These are phyloP conservation scores for Aristolochia californica DNA, from an alignment of 164 flowering plant species.

Conservation along the genomic window DNA sequence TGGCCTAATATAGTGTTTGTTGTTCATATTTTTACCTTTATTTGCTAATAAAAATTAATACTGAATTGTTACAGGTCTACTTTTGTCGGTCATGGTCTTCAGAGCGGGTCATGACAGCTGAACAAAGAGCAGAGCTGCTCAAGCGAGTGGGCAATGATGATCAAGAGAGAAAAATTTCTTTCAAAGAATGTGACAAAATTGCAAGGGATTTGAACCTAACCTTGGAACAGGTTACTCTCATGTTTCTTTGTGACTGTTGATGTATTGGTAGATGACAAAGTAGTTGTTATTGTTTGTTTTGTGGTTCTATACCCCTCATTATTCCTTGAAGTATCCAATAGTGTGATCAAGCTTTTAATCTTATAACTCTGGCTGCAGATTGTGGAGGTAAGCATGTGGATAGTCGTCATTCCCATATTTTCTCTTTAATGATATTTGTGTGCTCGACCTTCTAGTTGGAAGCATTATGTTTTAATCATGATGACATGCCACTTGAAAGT, in stretches of 20 bases:
- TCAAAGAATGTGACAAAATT: constrained; percentile 54
- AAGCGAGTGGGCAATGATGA: constrained; percentile 41
- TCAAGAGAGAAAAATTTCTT: constrained; percentile 45
- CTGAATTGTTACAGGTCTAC: constrained; percentile 39
- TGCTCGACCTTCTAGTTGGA: no score
- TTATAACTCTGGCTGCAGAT: no score
- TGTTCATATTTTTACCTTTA: no score
- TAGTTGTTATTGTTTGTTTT: neutral
- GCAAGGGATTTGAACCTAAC: constrained; percentile 73
- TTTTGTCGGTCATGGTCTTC: constrained; percentile 66
- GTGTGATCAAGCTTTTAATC: no score
- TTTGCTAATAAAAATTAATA: neutral
- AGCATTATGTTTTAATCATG: no score
- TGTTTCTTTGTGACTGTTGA: neutral
- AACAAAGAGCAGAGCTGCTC: constrained; percentile 66
- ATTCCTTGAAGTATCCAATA: no score
- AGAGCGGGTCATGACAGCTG: constrained; percentile 70
- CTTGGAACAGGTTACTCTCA: constrained; percentile 58
- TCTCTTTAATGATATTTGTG: no score
- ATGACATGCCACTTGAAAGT: no score
- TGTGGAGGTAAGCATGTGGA: no score
- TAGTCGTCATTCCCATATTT: no score
- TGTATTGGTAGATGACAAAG: no score
- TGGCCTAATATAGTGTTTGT: no score
- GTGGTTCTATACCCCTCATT: neutral